phyloP scores from a whole-genome alignment of 345 rosid genomes.

The Acer negundo region DNA sequence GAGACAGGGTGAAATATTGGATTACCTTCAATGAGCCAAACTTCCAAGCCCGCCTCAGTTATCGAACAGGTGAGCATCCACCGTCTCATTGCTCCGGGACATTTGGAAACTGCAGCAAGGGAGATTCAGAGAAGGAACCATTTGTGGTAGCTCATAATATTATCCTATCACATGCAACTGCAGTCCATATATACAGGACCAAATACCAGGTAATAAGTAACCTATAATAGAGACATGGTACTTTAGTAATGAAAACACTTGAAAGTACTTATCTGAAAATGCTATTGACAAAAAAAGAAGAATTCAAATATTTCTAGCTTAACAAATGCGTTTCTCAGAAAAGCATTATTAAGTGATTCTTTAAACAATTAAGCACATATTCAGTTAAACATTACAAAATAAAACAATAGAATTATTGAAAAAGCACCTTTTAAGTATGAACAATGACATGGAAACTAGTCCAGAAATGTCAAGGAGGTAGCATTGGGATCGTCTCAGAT shows the following conservation, averaged over 20 bases:
- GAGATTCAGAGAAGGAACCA: conserved; percentile 58
- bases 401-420: background rate
- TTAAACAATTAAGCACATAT: too few relatives aligned
- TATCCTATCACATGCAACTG: conserved; percentile 38
- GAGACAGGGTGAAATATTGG: conserved; percentile 68
- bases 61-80: conserved; percentile 39
- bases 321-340: too few relatives aligned
- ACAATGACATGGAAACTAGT: background rate
- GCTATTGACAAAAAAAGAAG: too few relatives aligned
- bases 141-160: conserved; percentile 56
- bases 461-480: conserved; percentile 42
- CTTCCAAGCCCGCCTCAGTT: conserved; percentile 28
- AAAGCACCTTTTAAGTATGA: background rate
- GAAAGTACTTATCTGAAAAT: background rate
- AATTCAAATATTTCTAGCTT: too few relatives aligned
- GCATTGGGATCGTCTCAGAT: conserved; percentile 33
- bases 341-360: too few relatives aligned
- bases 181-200: conserved; percentile 24
- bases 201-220: conserved; percentile 29
- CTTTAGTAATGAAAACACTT: background rate
- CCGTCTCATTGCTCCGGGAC: conserved; percentile 55
- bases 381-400: background rate
- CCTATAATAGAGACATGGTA: too few relatives aligned
- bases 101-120: conserved; percentile 51
- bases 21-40: conserved; percentile 67